A percentile compares a stretch with the other conserved stretches of the same genome.
These are phyloP conservation scores for Geranium brycei DNA, from an alignment of 345 rosid species.

Conservation along the genomic window DNA sequence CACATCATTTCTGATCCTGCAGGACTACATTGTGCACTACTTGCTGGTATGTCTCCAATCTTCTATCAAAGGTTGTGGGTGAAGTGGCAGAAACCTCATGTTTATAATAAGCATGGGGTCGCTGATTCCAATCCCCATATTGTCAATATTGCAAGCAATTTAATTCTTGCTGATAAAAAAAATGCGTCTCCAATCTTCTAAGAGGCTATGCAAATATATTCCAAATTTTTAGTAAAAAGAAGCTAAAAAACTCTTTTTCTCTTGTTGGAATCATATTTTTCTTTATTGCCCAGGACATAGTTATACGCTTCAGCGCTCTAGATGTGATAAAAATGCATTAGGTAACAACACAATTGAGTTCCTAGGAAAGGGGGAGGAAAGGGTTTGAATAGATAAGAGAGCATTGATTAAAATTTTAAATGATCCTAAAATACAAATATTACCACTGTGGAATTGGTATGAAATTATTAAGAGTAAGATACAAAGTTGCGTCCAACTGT, in stretches of 20 bases:
- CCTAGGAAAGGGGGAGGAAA: not conserved
- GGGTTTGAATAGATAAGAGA: not conserved
- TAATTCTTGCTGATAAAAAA: too few relatives aligned
- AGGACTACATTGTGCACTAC: constrained; percentile 83
- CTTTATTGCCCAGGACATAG: not conserved
- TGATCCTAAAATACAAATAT: not conserved
- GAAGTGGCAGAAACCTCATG: too few relatives aligned
- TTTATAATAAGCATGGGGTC: too few relatives aligned
- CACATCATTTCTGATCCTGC: constrained; percentile 15
- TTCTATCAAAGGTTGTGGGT: not conserved
- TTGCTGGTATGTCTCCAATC: constrained; percentile 46
- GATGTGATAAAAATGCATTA: not conserved
- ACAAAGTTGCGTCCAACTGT: not conserved
- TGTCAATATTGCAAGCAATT: too few relatives aligned
- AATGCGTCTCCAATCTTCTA: not conserved
- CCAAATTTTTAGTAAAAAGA: not conserved
- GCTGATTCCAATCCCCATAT: too few relatives aligned
- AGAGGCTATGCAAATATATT: not conserved
- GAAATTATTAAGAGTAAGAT: not conserved
- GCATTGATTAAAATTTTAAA: not conserved
- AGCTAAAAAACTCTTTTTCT: not conserved
- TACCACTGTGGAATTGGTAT: not conserved
- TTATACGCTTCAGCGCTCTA: not conserved
- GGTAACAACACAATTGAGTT: not conserved
- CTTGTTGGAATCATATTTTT: not conserved